These are phyloP conservation scores for Botryotinia convoluta DNA, from an alignment of 2,329 filamentous ascomycete genomes.

Conservation along the genomic window DNA sequence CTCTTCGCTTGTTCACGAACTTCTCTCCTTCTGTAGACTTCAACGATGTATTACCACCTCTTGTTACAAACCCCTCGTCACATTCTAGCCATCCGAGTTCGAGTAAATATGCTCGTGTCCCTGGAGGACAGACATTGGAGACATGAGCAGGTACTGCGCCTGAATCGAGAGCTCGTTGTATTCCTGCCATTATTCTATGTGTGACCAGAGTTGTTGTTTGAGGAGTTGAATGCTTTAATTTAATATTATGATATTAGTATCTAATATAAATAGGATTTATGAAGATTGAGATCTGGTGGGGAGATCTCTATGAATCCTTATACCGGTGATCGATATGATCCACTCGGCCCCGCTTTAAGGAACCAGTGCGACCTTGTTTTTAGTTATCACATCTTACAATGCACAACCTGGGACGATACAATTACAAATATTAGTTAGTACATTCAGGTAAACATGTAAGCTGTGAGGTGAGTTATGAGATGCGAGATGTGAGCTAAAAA, in stretches of 20 bases:
- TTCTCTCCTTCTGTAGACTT: slow-evolving; percentile 26
- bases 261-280: not conserved
- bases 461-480: not conserved
- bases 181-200: slow-evolving; percentile 27
- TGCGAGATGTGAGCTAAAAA: not conserved
- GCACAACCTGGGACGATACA: not conserved
- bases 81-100: slow-evolving; percentile 46
- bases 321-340: not conserved
- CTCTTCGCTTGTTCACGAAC: slow-evolving; percentile 32
- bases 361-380: not conserved
- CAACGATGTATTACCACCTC: slow-evolving; percentile 32
- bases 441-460: not conserved
- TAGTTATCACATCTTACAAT: not conserved
- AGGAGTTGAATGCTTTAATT: not conserved
- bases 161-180: slow-evolving; percentile 30
- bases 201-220: not conserved
- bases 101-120: slow-evolving; percentile 48
- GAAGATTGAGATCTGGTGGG: not conserved
- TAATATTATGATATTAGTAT: not conserved
- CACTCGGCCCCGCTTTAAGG: not conserved
- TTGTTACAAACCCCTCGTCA: slow-evolving; percentile 45
- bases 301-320: not conserved
- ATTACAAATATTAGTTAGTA: not conserved
- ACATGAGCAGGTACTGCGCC: slow-evolving; percentile 31
- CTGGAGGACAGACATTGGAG: slow-evolving; percentile 41